Evolutionary conservation across 164 flowering plant genomes (phyloP).

Genomic region (Paratinospora sagittata): DNA sequence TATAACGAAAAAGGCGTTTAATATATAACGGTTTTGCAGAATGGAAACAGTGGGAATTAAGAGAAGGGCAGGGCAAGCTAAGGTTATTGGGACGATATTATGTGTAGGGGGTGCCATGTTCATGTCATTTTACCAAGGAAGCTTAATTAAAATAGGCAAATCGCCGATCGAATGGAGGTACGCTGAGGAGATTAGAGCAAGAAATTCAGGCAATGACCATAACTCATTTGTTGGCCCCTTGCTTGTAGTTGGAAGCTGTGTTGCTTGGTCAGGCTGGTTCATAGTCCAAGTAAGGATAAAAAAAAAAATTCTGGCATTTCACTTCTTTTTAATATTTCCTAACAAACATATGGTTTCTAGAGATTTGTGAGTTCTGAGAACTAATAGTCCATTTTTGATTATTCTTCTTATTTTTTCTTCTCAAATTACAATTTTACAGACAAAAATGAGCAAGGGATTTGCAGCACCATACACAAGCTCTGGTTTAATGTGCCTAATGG

Average conservation of each 20-base stretch:
- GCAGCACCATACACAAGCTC: constrained; percentile 49
- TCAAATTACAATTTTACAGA: constrained; percentile 22
- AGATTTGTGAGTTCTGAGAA: no score
- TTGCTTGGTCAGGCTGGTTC: constrained; percentile 66
- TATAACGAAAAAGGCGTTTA: background rate
- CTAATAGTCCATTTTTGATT: background rate
- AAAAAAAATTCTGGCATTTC: background rate
- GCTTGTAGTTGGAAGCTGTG: constrained; percentile 41
- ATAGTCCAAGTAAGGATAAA: constrained; percentile 48
- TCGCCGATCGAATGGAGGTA: constrained; percentile 63
- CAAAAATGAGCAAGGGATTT: constrained; percentile 40
- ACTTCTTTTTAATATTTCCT: no score
- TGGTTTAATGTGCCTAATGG: constrained; percentile 47
- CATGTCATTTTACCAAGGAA: constrained; percentile 78
- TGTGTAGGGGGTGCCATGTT: constrained; percentile 90
- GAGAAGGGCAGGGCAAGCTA: constrained; percentile 53
- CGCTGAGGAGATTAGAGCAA: constrained; percentile 24
- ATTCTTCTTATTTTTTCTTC: background rate
- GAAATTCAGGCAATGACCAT: constrained; percentile 12
- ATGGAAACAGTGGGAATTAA: constrained; percentile 52
- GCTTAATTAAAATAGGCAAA: constrained; percentile 31
- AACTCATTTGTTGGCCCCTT: constrained; percentile 45
- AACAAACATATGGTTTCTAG: no score
- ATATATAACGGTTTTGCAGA: constrained; percentile 24
- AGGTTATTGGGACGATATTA: constrained; percentile 59